Conservation (phyloP, 2,329 filamentous ascomycete genomes). For the Fusarium globosum region DNA sequence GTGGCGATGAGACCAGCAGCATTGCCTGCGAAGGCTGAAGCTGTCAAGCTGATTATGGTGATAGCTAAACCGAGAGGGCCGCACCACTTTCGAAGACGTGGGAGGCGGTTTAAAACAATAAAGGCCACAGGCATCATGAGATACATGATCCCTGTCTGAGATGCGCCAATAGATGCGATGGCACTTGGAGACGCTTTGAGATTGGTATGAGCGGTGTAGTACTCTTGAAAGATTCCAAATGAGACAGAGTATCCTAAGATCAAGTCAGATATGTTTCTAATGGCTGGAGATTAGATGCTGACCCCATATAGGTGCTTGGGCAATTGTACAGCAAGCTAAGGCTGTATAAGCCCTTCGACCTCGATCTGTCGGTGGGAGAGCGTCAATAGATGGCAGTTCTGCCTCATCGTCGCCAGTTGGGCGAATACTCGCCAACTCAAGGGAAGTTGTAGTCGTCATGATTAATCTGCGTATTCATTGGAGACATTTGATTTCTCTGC, state of each 20-base stretch:
- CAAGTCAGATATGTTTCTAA: not conserved
- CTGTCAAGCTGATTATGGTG: constrained; percentile 60
- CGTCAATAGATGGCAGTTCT: constrained; percentile 13
- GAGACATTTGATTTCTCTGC: not conserved
- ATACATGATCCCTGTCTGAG: constrained; percentile 61
- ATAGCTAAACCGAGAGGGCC: constrained; percentile 57
- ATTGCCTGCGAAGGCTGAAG: constrained; percentile 62
- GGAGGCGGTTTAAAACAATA: constrained; percentile 56
- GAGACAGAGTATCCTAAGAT: constrained; percentile 50
- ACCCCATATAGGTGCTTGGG: constrained; percentile 51
- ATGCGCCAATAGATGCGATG: constrained; percentile 42
- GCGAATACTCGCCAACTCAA: constrained; percentile 27
- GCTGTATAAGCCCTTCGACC: constrained; percentile 46
- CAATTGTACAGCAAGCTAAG: constrained; percentile 47
- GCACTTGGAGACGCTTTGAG: constrained; percentile 55
- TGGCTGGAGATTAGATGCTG: not conserved
- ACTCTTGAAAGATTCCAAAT: constrained; percentile 76
- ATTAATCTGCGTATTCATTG: not conserved
- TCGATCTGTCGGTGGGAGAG: constrained; percentile 46
- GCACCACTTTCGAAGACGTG: constrained; percentile 52
- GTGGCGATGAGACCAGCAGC: constrained; percentile 65
- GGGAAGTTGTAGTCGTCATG: constrained; percentile 24
- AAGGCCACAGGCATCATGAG: constrained; percentile 62
- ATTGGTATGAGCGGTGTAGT: constrained; percentile 71
- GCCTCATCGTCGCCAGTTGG: not conserved